Base-by-base conservation (phyloP, 2,329 filamentous ascomycete genomes). In the Parastagonospora avenae region DNA sequence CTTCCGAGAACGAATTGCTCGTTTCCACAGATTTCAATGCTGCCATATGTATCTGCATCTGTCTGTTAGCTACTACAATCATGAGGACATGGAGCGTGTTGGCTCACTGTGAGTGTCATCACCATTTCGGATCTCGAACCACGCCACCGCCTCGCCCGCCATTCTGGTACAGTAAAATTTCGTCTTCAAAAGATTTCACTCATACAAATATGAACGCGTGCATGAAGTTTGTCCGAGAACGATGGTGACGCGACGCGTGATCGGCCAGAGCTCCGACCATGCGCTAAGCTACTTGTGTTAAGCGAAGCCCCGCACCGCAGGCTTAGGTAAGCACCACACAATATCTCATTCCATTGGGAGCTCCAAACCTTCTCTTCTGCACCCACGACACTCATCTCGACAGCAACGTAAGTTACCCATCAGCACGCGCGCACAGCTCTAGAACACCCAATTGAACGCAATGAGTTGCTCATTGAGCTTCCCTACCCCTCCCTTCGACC, bases 371-470 rank as follows among this genome's bases (percentile, higher is more conserved):
- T 67, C 62, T 64, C 60, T 67, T 62, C 67, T 71, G 62, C 71
- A 74, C 62, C 71, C 65, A 62, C 71, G 67, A 71, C 70, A 71
- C 71, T 74, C 68, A 75, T 75, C 73, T 76, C 70, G 59, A 73
- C 68, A 74, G 69, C 70, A 66, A 73, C 57, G 73, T 75, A 74
- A 71, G 74, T 72, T 54, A 35, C 36, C 53, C 36, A 40, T 32
- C 35, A 9, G 44, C 16, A 31, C 48, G 41, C 39, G 38, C 35
- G 46, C 31, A 36, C 35, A 50, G 36, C 39, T 33, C 47, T 32
- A 36, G 40, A 38, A 46, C 42, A 47, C 54, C 62, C 64, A 67
- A 70, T 70, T 64, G 64, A 66, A 53, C 52, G 38, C 44, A 46
- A 39, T 42, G 43, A 48, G 44, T 33, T 42, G 47, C 45, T 38